A percentile compares a stretch with the other conserved stretches of the same genome.
Conservation (phyloP, 1,284 basidiomycete species). For the Cutaneotrichosporon sp. region DNA sequence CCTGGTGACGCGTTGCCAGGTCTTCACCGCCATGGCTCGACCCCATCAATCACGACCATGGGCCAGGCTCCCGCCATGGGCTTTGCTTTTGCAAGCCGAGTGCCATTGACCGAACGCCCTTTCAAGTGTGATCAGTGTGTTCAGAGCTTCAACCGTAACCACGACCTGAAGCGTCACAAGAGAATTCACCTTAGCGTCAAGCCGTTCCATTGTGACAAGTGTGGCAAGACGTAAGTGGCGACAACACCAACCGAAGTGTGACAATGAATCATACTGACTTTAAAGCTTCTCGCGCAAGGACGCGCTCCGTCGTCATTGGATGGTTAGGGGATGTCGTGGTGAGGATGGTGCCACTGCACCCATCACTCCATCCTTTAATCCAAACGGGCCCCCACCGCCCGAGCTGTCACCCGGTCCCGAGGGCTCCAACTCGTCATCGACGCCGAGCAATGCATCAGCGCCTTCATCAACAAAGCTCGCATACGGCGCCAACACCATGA, state of each 20-base stretch:
- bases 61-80: constrained; percentile 21
- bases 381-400: constrained; percentile 31
- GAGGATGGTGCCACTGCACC: constrained; percentile 44
- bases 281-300: constrained; percentile 50
- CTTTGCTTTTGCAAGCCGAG: constrained; percentile 33
- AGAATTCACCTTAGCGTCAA: constrained; percentile 50
- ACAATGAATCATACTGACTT: not conserved
- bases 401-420: constrained; percentile 29
- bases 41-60: constrained; percentile 18
- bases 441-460: not conserved
- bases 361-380: constrained; percentile 37
- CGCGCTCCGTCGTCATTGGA: constrained; percentile 50
- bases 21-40: constrained; percentile 31
- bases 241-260: too few relatives aligned
- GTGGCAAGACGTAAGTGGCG: constrained; percentile 48
- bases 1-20: constrained; percentile 16
- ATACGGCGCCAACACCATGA: constrained; percentile 15
- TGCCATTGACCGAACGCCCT: constrained; percentile 42
- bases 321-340: constrained; percentile 50
- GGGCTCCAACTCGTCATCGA: constrained; percentile 1
- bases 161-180: constrained; percentile 51
- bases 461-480: not conserved
- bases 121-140: constrained; percentile 51
- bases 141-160: constrained; percentile 51
- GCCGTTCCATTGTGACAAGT: constrained; percentile 49